Conservation (phyloP, 495 filamentous ascomycete genomes). For the Penicillium odoratum region DNA sequence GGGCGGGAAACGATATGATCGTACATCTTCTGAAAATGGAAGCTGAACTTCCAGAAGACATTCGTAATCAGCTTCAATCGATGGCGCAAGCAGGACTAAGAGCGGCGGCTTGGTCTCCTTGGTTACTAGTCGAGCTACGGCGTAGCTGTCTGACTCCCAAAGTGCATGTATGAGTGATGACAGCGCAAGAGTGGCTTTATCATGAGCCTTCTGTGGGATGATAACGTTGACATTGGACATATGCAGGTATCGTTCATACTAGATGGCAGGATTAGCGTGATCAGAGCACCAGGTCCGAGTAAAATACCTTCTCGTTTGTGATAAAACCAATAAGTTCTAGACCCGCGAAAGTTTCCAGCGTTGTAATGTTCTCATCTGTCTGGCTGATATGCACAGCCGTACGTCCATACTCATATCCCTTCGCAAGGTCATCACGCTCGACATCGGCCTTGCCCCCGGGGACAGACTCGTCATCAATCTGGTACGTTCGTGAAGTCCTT, state of each 20-base stretch:
- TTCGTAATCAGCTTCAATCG: constrained; percentile 79
- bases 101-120: constrained; percentile 77
- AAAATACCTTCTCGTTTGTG: constrained; percentile 63
- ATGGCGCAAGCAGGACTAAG: constrained; percentile 79
- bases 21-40: constrained; percentile 91
- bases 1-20: constrained; percentile 86
- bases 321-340: constrained; percentile 89
- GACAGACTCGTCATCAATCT: constrained; percentile 69
- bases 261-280: constrained; percentile 14
- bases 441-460: constrained; percentile 84
- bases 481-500: constrained; percentile 72
- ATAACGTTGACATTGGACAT: constrained; percentile 77
- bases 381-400: constrained; percentile 87
- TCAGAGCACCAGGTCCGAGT: too few species aligned
- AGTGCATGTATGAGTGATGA: constrained; percentile 90
- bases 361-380: constrained; percentile 78
- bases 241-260: constrained; percentile 85
- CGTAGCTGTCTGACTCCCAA: constrained; percentile 82
- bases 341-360: constrained; percentile 69
- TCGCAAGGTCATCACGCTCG: constrained; percentile 78
- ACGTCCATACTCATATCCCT: constrained; percentile 91
- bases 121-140: constrained; percentile 78
- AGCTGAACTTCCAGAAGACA: constrained; percentile 88
- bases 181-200: constrained; percentile 73
- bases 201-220: constrained; percentile 69